Evolutionary conservation across 2,329 filamentous ascomycete genomes (phyloP).

Genomic region (Pseudogymnoascus sp.): DNA sequence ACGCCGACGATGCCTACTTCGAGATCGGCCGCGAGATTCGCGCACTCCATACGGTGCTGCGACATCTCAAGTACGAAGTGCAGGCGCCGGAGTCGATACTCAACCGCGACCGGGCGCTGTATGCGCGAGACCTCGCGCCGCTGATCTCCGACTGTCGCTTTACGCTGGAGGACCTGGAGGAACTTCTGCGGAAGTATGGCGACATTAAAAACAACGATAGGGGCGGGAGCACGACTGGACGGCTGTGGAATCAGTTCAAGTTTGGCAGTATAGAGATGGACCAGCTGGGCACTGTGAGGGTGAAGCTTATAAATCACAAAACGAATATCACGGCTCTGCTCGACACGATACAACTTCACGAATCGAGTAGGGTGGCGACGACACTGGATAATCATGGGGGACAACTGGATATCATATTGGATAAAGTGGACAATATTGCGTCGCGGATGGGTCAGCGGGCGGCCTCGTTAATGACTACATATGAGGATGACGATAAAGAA

Average conservation of each 20-base stretch:
- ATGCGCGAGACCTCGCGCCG: slow-evolving; percentile 42
- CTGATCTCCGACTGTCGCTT: slow-evolving; percentile 50
- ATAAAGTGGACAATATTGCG: slow-evolving; percentile 54
- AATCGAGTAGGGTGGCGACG: slow-evolving; percentile 35
- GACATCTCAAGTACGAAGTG: slow-evolving; percentile 51
- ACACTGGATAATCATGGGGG: slow-evolving; percentile 24
- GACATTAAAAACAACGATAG: slow-evolving; percentile 17
- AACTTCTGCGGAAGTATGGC: slow-evolving; percentile 42
- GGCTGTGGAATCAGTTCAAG: slow-evolving; percentile 23
- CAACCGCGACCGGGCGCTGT: slow-evolving; percentile 38
- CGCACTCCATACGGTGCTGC: slow-evolving; percentile 47
- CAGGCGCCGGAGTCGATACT: slow-evolving; percentile 50
- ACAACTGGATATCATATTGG: slow-evolving; percentile 48
- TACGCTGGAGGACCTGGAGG: slow-evolving; percentile 48
- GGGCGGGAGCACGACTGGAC: slow-evolving; percentile 14
- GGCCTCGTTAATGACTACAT: slow-evolving; percentile 31
- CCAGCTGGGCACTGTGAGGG: slow-evolving; percentile 24
- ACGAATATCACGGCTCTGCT: slow-evolving; percentile 49
- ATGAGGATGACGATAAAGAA: slow-evolving; percentile 41
- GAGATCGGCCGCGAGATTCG: slow-evolving; percentile 45
- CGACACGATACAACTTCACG: slow-evolving; percentile 49
- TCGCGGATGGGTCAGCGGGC: slow-evolving; percentile 39
- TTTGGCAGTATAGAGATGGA: slow-evolving; percentile 29
- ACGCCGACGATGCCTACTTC: slow-evolving; percentile 38
- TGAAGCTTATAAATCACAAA: slow-evolving; percentile 45